These are phyloP conservation scores for Allodekkera sacchari DNA, from an alignment of 805 yeast genomes.

Conservation along the genomic window DNA sequence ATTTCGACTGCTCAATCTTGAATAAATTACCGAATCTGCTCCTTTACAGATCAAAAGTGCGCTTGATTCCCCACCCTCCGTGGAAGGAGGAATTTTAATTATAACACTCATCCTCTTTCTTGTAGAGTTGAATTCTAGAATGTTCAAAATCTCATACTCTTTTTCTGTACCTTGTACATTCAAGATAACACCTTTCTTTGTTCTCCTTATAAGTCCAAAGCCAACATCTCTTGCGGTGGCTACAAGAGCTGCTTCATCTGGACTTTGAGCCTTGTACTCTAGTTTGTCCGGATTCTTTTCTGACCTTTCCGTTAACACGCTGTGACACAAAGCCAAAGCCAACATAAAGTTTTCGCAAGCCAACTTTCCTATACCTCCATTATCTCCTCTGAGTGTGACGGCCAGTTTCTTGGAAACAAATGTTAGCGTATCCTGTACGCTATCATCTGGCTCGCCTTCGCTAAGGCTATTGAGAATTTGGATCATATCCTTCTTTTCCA, in stretches of 20 bases:
- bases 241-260: slow-evolving; percentile 82
- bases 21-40: slow-evolving; percentile 74
- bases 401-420: slow-evolving; percentile 63
- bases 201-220: slow-evolving; percentile 54
- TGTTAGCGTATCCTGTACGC: slow-evolving; percentile 43
- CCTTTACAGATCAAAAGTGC: slow-evolving; percentile 74
- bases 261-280: slow-evolving; percentile 68
- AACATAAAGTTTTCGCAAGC: slow-evolving; percentile 70
- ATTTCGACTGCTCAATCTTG: slow-evolving; percentile 44
- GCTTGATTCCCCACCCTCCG: slow-evolving; percentile 40
- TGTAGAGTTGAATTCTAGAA: slow-evolving; percentile 73
- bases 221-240: slow-evolving; percentile 77
- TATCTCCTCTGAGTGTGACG: slow-evolving; percentile 46
- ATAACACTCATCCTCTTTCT: slow-evolving; percentile 86
- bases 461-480: slow-evolving; percentile 30
- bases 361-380: slow-evolving; percentile 44
- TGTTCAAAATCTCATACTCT: slow-evolving; percentile 64
- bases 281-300: slow-evolving; percentile 48
- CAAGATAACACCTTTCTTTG: slow-evolving; percentile 59
- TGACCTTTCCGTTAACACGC: slow-evolving; percentile 64
- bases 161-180: slow-evolving; percentile 63
- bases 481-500: slow-evolving; percentile 56
- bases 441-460: slow-evolving; percentile 19
- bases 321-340: slow-evolving; percentile 69
- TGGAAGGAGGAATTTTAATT: slow-evolving; percentile 51